phyloP scores from a whole-genome alignment of 495 filamentous ascomycete species.

The Parachaetomium inaequale region DNA sequence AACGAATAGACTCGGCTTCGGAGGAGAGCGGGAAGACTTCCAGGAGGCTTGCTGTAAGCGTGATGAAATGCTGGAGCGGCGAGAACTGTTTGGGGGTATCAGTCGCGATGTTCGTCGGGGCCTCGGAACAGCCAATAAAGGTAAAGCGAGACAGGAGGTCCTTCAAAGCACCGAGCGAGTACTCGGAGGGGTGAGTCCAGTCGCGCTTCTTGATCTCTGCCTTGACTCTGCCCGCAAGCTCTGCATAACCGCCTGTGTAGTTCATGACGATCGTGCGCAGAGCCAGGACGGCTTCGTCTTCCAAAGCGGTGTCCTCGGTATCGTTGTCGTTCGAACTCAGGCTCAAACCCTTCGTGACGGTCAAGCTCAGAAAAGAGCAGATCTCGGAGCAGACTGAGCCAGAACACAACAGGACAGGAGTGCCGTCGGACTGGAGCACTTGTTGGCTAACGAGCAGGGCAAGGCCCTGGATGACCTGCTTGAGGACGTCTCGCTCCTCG shows the following conservation, averaged over 20 bases:
- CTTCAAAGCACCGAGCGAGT: conserved; percentile 26
- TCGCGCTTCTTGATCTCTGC: conserved; percentile 30
- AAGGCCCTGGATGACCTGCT: conserved; percentile 40
- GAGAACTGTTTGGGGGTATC: conserved; percentile 18
- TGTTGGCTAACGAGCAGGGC: conserved; percentile 38
- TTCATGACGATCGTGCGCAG: conserved; percentile 36
- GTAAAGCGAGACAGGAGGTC: conserved; percentile 30
- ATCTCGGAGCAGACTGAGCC: conserved; percentile 34
- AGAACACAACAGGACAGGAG: conserved; percentile 31
- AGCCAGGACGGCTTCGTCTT: conserved; percentile 39
- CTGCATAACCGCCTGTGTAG: conserved; percentile 36
- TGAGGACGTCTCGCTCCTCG: conserved; percentile 34
- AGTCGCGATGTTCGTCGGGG: conserved; percentile 19
- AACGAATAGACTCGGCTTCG: not conserved
- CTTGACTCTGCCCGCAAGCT: conserved; percentile 21
- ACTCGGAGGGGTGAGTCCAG: conserved; percentile 29
- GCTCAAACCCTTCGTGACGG: conserved; percentile 23
- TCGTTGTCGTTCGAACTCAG: conserved; percentile 33
- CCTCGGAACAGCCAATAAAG: conserved; percentile 36
- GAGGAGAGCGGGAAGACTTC: conserved; percentile 28
- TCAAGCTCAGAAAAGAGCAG: conserved; percentile 28
- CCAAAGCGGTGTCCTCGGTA: conserved; percentile 27
- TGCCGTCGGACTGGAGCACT: conserved; percentile 17
- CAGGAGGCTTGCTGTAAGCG: conserved; percentile 21
- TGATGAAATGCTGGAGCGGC: conserved; percentile 30